These are phyloP conservation scores for Psidium friedrichsthalianum DNA, from an alignment of 345 rosid genomes.

Conservation along the genomic window DNA sequence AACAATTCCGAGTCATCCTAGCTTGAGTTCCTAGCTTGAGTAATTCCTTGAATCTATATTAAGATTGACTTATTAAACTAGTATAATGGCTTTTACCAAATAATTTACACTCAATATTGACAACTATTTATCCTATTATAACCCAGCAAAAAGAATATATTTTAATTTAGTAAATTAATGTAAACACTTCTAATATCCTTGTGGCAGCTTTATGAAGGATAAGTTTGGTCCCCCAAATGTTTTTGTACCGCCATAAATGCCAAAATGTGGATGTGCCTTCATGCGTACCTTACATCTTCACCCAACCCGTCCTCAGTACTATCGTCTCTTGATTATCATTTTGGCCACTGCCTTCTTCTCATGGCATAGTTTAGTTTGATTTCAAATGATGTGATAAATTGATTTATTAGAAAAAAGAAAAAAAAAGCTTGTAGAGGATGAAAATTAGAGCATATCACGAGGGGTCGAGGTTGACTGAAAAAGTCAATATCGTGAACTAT, in stretches of 20 bases:
- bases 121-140: too few relatives aligned
- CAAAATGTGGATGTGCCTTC: neutral
- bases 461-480: neutral
- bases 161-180: too few relatives aligned
- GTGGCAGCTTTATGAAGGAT: too few relatives aligned
- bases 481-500: accelerated
- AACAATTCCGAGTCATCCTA: too few relatives aligned
- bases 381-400: neutral
- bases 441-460: neutral
- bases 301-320: neutral
- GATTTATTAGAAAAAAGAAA: neutral
- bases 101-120: too few relatives aligned
- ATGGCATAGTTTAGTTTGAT: neutral
- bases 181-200: too few relatives aligned
- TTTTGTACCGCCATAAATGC: neutral
- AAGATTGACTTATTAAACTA: neutral
- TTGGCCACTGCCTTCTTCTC: neutral
- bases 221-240: neutral
- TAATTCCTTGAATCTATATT: neutral
- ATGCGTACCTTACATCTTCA: neutral
- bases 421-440: neutral
- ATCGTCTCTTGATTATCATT: neutral
- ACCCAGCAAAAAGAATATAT: too few relatives aligned
- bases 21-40: too few relatives aligned
- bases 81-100: neutral